Conservation (phyloP, 2,329 filamentous ascomycete genomes). For the Dryadomyces quercus-mongolicae region DNA sequence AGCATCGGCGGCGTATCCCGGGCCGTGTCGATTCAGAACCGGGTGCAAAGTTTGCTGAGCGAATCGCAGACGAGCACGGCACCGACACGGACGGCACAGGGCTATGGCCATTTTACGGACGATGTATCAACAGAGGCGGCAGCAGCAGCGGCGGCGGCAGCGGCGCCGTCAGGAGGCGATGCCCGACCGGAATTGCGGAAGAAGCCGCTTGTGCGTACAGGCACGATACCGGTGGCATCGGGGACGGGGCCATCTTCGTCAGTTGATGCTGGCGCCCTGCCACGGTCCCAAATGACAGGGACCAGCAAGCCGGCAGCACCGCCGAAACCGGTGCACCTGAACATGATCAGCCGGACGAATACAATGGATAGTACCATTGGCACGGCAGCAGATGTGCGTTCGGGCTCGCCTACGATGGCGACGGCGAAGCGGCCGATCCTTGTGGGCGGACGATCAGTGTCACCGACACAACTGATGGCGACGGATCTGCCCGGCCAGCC, state of each 20-base stretch:
- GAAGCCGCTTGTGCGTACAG: slow-evolving; percentile 6
- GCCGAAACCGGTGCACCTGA: slow-evolving; percentile 50
- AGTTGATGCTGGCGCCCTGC: neutral
- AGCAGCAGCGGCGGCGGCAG: slow-evolving; percentile 15
- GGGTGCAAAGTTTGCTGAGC: slow-evolving; percentile 73
- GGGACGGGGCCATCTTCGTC: neutral
- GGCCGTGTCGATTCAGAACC: slow-evolving; percentile 80
- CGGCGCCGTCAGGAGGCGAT: slow-evolving; percentile 5
- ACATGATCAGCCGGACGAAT: slow-evolving; percentile 24
- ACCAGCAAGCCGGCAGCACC: slow-evolving; percentile 37
- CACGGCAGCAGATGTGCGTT: slow-evolving; percentile 12
- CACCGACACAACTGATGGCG: slow-evolving; percentile 24
- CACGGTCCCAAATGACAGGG: neutral
- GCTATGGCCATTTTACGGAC: slow-evolving; percentile 80
- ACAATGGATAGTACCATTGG: slow-evolving; percentile 24
- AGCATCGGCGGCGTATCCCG: slow-evolving; percentile 47
- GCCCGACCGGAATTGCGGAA: slow-evolving; percentile 5
- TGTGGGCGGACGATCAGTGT: neutral
- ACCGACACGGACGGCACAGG: slow-evolving; percentile 63
- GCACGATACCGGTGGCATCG: neutral
- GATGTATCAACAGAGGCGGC: slow-evolving; percentile 21
- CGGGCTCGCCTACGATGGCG: slow-evolving; percentile 28
- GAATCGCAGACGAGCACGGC: slow-evolving; percentile 54
- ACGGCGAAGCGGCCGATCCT: slow-evolving; percentile 6
- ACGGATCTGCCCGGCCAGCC: slow-evolving; percentile 35